Base-by-base conservation (phyloP, 1,139 yeast species). In the Pichia kudriavzevii region DNA sequence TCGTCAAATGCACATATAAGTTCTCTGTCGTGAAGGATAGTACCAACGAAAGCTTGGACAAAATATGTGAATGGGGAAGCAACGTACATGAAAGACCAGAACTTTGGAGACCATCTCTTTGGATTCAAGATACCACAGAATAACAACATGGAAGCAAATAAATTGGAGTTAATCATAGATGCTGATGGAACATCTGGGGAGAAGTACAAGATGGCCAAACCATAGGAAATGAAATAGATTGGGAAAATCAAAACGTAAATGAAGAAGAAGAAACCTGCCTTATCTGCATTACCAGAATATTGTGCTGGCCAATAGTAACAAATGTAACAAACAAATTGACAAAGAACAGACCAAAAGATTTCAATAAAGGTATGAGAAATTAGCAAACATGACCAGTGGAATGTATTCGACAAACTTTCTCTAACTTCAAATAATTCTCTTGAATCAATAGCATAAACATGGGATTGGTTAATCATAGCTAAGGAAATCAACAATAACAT, bases 51-150 rank as follows among this genome's bases (percentile, higher is more conserved):
- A 27, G 76, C 78, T 36, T 75, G 76, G 35, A 80, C 68, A 46
- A 75, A 64, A 49, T 79, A 81, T 1, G 85, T 77, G 57, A 73
- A 71, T 17, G 91, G 91, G 6, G 82, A 74, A 3, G 70, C 69
- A 50, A 77, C 72, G 61, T 77, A 73, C 83, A 81, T 78, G 63
- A 81, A 84, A 33, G 42, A 41, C 79, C 79, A 80, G 60, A 81
- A 79, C 2, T 77, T 75, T n/a, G 81, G 82, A 70, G 77, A 68
- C 38, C 70, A 60, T 4, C 49, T 38, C 15, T 58, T 60, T 12
- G 80, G 79, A 51, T 75, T 82, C 35, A 74, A 69, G 40, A 77
- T 78, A 54, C 84, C 84, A 50, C 78, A 69, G 60, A 75, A 75
- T 9, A 69, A 61, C 38, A 76, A 63, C 58, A 74, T 59, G 42